Base-by-base conservation (phyloP, 2,329 filamentous ascomycete species). In the Canariomyces notabilis region DNA sequence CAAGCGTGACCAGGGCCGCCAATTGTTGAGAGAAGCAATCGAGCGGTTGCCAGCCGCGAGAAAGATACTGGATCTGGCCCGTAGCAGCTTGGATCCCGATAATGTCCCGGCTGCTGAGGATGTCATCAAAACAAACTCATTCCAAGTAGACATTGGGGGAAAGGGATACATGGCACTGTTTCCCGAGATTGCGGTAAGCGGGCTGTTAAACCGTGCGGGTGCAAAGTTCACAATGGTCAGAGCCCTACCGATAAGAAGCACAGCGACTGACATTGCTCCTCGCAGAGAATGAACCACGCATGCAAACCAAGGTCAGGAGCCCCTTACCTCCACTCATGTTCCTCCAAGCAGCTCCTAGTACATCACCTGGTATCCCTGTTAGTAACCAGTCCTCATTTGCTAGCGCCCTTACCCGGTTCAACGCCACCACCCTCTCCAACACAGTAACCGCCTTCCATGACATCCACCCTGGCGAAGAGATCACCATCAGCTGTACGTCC, bases 231-330 rank as follows among this genome's bases (percentile, higher is more conserved):
- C 26, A 12, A 29, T 9, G 8, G 4, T 12, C 26, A 9, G n/a
- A n/a, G n/a, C n/a, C n/a, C n/a, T n/a, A n/a, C 26, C 4, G 8
- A 29, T 11, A 14, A n/a, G n/a, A n/a, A n/a, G n/a, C n/a, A n/a
- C n/a, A n/a, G n/a, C n/a, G n/a, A n/a, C 33, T 42, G 8, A 26
- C 7, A 37, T 32, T 14, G 20, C 1, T 12, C 15, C 20, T 26
- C 5, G n/a, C 23, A 67, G 64, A 62, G 64, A 33, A 54, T 67
- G 31, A 67, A 68, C 44, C 65, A 68, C 33, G 64, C 61, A 0
- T 68, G 66, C 38, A 61, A 57, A 35, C 65, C 65, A 39, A 67
- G 64, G 65, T 67, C 48, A 55, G 58, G 51, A 9, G 6, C 6
- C 6, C 3, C 15, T 19, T 14, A n/a, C 6, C 26, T 2, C 23